phyloP scores from a whole-genome alignment of 164 flowering plant genomes.

The Sextonia rubra region DNA sequence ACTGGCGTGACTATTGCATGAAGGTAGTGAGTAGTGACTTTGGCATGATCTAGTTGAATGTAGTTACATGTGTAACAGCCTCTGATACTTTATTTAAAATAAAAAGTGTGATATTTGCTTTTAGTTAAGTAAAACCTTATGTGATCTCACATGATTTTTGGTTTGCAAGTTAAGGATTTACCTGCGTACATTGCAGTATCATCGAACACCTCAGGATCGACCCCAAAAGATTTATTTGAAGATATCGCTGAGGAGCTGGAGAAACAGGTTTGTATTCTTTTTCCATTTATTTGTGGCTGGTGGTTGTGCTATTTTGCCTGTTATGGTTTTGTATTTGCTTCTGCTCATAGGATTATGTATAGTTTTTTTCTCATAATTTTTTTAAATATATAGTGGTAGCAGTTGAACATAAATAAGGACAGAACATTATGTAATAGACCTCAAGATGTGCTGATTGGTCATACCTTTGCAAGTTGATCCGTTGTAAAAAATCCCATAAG shows the following conservation, averaged over 20 bases:
- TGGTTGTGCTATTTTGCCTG: neutral
- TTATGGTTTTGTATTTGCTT: neutral
- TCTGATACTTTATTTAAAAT: neutral
- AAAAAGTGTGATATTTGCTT: neutral
- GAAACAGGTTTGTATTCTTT: slow-evolving; percentile 48
- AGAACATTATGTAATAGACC: too few relatives aligned
- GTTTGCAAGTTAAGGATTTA: slow-evolving; percentile 71
- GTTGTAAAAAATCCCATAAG: too few relatives aligned
- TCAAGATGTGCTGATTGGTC: too few relatives aligned
- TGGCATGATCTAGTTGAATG: neutral
- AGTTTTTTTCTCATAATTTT: too few relatives aligned
- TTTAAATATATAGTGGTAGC: too few relatives aligned
- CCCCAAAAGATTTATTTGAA: slow-evolving; percentile 94
- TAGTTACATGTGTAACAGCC: neutral
- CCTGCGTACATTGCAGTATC: slow-evolving; percentile 78
- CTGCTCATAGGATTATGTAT: too few relatives aligned
- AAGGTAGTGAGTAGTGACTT: slow-evolving; percentile 57
- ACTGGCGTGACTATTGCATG: slow-evolving; percentile 89
- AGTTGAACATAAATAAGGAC: too few relatives aligned
- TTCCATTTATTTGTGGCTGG: neutral
- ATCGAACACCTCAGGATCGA: slow-evolving; percentile 83
- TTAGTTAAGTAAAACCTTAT: neutral
- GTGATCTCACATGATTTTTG: neutral
- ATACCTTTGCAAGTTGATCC: too few relatives aligned
- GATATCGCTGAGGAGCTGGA: slow-evolving; percentile 83